Evolutionary conservation across 257 asterid species (phyloP).

Genomic region (Nemophila menziesii): DNA sequence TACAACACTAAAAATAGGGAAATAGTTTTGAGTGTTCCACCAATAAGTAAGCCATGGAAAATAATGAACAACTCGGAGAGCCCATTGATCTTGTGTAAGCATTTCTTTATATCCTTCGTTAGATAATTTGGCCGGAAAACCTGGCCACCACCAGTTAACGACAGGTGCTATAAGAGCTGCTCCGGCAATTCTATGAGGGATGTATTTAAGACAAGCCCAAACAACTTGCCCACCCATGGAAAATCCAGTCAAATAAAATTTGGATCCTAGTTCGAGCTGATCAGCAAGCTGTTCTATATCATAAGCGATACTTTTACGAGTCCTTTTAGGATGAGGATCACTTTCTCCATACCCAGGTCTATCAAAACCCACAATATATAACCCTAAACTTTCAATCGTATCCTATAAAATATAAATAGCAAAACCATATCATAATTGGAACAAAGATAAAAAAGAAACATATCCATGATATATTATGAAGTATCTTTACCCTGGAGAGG

Average conservation of each 20-base stretch:
- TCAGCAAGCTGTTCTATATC: slow-evolving; percentile 87
- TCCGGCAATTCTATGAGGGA: slow-evolving; percentile 96
- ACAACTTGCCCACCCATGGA: slow-evolving; percentile 83
- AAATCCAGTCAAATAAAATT: slow-evolving; percentile 59
- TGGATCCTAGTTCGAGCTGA: slow-evolving; percentile 64
- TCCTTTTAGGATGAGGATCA: slow-evolving; percentile 60
- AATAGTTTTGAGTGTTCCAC: slow-evolving; percentile 86
- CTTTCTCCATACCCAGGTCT: slow-evolving; percentile 97
- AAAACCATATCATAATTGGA: too few relatives aligned
- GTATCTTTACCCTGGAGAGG: too few relatives aligned
- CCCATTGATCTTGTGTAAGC: slow-evolving; percentile 62
- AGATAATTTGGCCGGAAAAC: slow-evolving; percentile 62
- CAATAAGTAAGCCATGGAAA: slow-evolving; percentile 74
- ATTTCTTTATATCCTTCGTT: slow-evolving; percentile 30
- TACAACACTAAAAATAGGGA: slow-evolving; percentile 38
- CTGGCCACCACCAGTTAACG: slow-evolving; percentile 78
- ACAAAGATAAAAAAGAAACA: too few relatives aligned
- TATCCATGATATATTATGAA: too few relatives aligned
- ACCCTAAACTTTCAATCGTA: slow-evolving; percentile 42
- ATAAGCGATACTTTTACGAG: slow-evolving; percentile 46
- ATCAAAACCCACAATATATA: slow-evolving; percentile 66
- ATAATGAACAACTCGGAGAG: slow-evolving; percentile 61
- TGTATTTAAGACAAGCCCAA: slow-evolving; percentile 83
- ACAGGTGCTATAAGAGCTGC: slow-evolving; percentile 70
- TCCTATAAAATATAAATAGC: too few relatives aligned